These are phyloP conservation scores for Cladosporium sp. DNA, from an alignment of 2,329 filamentous ascomycete species.

Conservation along the genomic window DNA sequence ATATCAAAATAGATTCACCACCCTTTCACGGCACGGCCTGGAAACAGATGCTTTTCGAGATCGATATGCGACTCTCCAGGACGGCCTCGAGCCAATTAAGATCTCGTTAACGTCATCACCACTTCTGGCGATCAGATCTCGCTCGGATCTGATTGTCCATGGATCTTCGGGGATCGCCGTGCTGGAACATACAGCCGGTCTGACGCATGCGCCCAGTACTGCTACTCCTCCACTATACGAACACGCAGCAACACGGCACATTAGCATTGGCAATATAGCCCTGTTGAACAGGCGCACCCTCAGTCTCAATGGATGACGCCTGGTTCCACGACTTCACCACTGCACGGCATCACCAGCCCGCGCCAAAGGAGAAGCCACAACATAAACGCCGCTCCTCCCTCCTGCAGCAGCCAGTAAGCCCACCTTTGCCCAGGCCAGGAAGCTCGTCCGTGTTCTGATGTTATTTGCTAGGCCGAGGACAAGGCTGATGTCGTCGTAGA, in stretches of 20 bases:
- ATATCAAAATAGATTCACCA: no score
- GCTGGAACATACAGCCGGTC: neutral
- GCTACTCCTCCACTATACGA: neutral
- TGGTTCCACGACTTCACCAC: constrained; percentile 66
- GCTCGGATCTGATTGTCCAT: constrained; percentile 6
- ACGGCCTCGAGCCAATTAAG: neutral
- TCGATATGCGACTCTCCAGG: neutral
- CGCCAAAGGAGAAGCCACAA: constrained; percentile 47
- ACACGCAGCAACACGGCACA: constrained; percentile 7
- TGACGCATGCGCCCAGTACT: neutral
- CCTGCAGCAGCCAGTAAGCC: constrained; percentile 51
- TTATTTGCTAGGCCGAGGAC: constrained; percentile 49
- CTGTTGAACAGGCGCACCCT: neutral
- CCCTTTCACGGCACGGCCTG: no score
- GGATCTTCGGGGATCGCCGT: neutral
- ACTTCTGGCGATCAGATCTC: neutral
- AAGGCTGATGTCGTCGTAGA: constrained; percentile 52
- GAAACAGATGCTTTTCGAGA: neutral
- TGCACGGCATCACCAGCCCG: constrained; percentile 53
- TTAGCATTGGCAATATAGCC: neutral
- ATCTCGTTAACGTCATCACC: constrained; percentile 12
- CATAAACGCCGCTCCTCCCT: constrained; percentile 67
- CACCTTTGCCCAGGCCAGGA: constrained; percentile 16
- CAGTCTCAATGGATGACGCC: constrained; percentile 58
- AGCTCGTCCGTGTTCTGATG: constrained; percentile 34